Percentiles rank a stretch among this genome's conserved stretches.
These are phyloP conservation scores for Pseudohyphozyma bogoriensis DNA, from an alignment of 768 basidiomycete genomes.

Conservation along the genomic window DNA sequence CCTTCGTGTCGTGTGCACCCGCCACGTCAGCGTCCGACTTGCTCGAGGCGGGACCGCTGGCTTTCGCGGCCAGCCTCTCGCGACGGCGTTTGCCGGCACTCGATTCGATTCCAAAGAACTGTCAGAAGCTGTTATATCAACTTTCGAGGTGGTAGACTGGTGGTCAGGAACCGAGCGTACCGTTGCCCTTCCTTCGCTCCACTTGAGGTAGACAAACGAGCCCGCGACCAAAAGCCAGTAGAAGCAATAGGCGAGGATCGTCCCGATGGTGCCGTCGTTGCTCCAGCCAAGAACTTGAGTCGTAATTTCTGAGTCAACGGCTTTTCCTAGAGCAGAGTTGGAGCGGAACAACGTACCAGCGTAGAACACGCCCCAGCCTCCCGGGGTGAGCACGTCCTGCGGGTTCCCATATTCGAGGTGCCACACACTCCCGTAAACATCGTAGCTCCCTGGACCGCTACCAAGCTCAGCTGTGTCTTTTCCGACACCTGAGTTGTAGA, in stretches of 20 bases:
- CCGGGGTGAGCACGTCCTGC: slow-evolving; percentile 13
- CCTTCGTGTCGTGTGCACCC: no score
- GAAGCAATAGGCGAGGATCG: slow-evolving; percentile 75
- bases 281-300: slow-evolving; percentile 47
- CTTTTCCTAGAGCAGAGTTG: background rate
- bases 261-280: slow-evolving; percentile 46
- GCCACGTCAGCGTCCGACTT: no score
- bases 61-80: no score
- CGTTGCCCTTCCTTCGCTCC: slow-evolving; percentile 39
- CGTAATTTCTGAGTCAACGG: slow-evolving; percentile 39
- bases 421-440: slow-evolving; percentile 32
- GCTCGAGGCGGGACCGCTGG: no score
- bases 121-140: background rate
- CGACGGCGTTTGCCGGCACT: no score
- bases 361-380: background rate
- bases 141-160: slow-evolving; percentile 11
- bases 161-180: slow-evolving; percentile 36
- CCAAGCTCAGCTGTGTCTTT: slow-evolving; percentile 47
- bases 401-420: slow-evolving; percentile 38
- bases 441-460: slow-evolving; percentile 70
- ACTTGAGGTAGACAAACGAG: slow-evolving; percentile 48
- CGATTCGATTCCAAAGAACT: background rate
- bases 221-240: slow-evolving; percentile 79
- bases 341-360: no score
- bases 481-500: slow-evolving; percentile 45